phyloP scores from a whole-genome alignment of 164 flowering plant genomes.

The Magnolia changhungtana region DNA sequence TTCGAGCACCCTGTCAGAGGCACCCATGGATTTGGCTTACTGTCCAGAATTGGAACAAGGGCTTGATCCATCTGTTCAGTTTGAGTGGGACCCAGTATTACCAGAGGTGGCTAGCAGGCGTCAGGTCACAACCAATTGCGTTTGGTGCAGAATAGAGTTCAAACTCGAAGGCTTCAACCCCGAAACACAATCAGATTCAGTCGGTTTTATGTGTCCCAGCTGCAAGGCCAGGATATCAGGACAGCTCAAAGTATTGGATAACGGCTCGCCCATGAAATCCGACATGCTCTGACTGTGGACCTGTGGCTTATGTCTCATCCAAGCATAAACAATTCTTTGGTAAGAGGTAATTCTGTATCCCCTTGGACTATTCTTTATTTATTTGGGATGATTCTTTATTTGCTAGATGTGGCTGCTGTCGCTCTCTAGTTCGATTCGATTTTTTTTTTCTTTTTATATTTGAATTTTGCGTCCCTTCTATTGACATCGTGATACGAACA shows the following conservation, averaged over 20 bases:
- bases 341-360: not conserved
- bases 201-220: conserved; percentile 79
- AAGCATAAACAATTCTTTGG: not conserved
- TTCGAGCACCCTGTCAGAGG: conserved; percentile 28
- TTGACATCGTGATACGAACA: not conserved
- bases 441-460: too few relatives aligned
- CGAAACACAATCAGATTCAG: conserved; percentile 62
- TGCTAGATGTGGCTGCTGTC: not conserved
- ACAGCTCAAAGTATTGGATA: conserved; percentile 38
- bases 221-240: conserved; percentile 76
- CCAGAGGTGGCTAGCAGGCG: conserved; percentile 26
- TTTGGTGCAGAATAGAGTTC: conserved; percentile 79
- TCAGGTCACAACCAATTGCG: conserved; percentile 53
- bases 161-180: conserved; percentile 42
- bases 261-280: conserved; percentile 25
- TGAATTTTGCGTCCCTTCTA: not conserved
- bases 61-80: conserved; percentile 34
- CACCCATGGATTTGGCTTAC: conserved; percentile 32
- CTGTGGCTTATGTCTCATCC: not conserved
- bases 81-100: conserved; percentile 39
- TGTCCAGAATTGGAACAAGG: conserved; percentile 28
- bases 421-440: not conserved
- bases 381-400: not conserved
- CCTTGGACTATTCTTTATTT: not conserved
- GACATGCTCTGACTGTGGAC: conserved; percentile 9